phyloP scores from a whole-genome alignment of 768 basidiomycete genomes.

The Termitomyces sp. region DNA sequence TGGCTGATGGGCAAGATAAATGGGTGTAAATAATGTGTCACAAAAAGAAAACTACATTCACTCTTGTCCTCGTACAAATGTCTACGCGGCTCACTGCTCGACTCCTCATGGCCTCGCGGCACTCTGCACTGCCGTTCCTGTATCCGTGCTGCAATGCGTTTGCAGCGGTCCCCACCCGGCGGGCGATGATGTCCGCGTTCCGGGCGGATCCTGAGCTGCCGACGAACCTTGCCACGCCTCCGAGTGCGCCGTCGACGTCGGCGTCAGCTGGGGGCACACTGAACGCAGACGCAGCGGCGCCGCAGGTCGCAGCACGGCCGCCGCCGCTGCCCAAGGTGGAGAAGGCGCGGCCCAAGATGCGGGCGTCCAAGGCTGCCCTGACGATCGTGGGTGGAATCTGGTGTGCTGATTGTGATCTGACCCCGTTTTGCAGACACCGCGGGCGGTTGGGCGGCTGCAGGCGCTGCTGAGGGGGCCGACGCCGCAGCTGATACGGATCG shows the following conservation, averaged over 20 bases:
- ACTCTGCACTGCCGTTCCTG: constrained; percentile 24
- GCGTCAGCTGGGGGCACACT: constrained; percentile 32
- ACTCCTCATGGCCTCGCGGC: constrained; percentile 24
- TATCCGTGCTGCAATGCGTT: constrained; percentile 25
- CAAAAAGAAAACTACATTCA: not conserved
- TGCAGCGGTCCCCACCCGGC: constrained; percentile 34
- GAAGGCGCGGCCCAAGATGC: constrained; percentile 59
- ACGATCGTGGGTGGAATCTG: constrained; percentile 49
- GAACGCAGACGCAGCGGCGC: constrained; percentile 57
- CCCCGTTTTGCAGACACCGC: constrained; percentile 55
- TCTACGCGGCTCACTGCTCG: constrained; percentile 23
- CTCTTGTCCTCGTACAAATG: constrained; percentile 9
- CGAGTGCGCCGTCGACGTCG: not conserved
- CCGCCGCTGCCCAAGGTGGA: constrained; percentile 63
- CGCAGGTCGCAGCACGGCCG: constrained; percentile 67
- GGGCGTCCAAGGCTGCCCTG: constrained; percentile 73
- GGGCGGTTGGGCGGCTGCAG: constrained; percentile 67
- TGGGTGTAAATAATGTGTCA: constrained; percentile 15
- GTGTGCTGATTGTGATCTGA: not conserved
- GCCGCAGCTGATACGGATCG: constrained; percentile 90
- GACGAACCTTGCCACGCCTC: not conserved
- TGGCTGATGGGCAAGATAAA: constrained; percentile 8
- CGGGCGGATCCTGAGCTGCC: constrained; percentile 24
- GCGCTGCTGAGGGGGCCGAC: constrained; percentile 76
- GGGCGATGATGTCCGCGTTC: constrained; percentile 66